These are phyloP conservation scores for Microthlaspi erraticum DNA, from an alignment of 345 rosid species.

Conservation along the genomic window DNA sequence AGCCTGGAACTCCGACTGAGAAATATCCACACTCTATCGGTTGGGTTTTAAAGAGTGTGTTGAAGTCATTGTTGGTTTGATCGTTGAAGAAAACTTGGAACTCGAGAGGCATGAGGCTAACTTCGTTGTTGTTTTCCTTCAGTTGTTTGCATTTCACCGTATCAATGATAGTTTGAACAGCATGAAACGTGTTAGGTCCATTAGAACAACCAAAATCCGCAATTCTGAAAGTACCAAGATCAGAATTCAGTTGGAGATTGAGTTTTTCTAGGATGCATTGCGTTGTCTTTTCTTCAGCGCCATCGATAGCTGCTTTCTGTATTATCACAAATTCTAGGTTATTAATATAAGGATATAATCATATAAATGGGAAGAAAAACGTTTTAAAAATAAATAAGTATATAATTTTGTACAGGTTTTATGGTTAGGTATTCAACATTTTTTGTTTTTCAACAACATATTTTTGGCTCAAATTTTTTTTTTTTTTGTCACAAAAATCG, in stretches of 20 bases:
- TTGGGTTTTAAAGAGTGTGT: slow-evolving; percentile 44
- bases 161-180: slow-evolving; percentile 30
- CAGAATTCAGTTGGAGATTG: background rate
- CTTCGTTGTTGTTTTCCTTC: background rate
- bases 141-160: background rate
- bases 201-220: slow-evolving; percentile 33
- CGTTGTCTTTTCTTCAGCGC: background rate
- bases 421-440: too few species aligned
- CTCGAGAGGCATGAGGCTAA: background rate
- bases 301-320: slow-evolving; percentile 26
- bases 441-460: too few species aligned
- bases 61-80: slow-evolving; percentile 46
- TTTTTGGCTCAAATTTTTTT: too few species aligned
- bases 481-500: too few species aligned
- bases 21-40: slow-evolving; percentile 28
- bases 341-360: too few species aligned
- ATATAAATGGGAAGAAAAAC: too few species aligned
- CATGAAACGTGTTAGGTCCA: slow-evolving; percentile 36
- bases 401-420: too few species aligned
- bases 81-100: slow-evolving; percentile 51
- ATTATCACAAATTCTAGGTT: too few species aligned
- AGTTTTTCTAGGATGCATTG: slow-evolving; percentile 9
- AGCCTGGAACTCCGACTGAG: slow-evolving; percentile 45
- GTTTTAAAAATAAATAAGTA: too few species aligned
- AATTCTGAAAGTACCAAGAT: background rate